phyloP scores from a whole-genome alignment of 768 basidiomycete species.

The Gymnopilus dilepis region DNA sequence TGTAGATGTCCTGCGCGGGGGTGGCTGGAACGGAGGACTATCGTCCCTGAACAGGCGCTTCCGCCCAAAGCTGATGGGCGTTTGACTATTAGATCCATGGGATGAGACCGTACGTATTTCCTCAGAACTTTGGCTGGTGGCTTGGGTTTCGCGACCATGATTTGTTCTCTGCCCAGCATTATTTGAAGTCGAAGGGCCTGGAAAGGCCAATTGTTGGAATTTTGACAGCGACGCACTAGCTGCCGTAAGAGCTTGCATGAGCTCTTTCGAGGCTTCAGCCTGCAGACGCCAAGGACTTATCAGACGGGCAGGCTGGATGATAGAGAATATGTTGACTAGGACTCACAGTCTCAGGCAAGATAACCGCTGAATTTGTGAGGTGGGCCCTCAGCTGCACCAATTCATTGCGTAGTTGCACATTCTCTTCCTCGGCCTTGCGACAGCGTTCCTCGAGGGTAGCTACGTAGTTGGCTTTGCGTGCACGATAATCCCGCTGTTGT shows the following conservation, averaged over 20 bases:
- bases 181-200: slow-evolving; percentile 17
- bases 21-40: slow-evolving; percentile 27
- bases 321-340: not conserved
- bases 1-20: slow-evolving; percentile 12
- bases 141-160: not conserved
- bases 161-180: not conserved
- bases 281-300: slow-evolving; percentile 26
- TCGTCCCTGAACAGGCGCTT: slow-evolving; percentile 38
- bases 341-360: slow-evolving; percentile 40
- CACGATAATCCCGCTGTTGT: slow-evolving; percentile 70
- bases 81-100: not conserved
- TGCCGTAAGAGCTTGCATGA: slow-evolving; percentile 52
- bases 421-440: slow-evolving; percentile 60
- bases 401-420: slow-evolving; percentile 52
- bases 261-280: slow-evolving; percentile 58
- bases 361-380: slow-evolving; percentile 35
- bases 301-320: slow-evolving; percentile 12
- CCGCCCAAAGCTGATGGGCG: slow-evolving; percentile 17
- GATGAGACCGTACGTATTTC: not conserved
- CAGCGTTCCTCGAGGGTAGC: slow-evolving; percentile 60
- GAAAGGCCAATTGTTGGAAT: slow-evolving; percentile 55
- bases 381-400: slow-evolving; percentile 48
- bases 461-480: slow-evolving; percentile 61
- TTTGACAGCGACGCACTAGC: slow-evolving; percentile 55
- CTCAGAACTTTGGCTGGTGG: not conserved